Conservation (phyloP, 108 stramenopile species). For the Fragilaria crotonensis region DNA sequence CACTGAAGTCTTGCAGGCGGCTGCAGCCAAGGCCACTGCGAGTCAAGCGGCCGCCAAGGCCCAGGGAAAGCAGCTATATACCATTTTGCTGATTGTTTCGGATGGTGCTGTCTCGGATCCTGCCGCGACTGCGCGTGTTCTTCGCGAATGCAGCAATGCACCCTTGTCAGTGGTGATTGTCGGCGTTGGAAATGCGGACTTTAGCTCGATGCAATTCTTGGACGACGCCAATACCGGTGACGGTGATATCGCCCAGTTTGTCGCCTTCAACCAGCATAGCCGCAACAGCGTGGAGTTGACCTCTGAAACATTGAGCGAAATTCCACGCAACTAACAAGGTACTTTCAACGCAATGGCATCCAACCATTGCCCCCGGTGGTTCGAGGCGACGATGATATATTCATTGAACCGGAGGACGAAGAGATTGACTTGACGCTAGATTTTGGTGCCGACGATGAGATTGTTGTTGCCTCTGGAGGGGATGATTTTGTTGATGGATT, state of each 20-base stretch:
- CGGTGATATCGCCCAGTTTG: slow-evolving; percentile 77
- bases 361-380: neutral
- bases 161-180: slow-evolving; percentile 78
- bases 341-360: slow-evolving; percentile 12
- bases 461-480: slow-evolving; percentile 29
- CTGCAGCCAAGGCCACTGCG: slow-evolving; percentile 46
- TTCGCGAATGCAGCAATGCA: slow-evolving; percentile 36
- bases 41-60: slow-evolving; percentile 25
- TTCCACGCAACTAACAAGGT: slow-evolving; percentile 37
- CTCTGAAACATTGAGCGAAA: slow-evolving; percentile 32
- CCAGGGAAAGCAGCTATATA: slow-evolving; percentile 48
- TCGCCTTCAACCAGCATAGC: slow-evolving; percentile 42
- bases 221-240: slow-evolving; percentile 37
- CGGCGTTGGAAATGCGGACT: slow-evolving; percentile 75
- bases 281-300: slow-evolving; percentile 25
- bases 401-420: slow-evolving; percentile 9
- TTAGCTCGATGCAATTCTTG: slow-evolving; percentile 62
- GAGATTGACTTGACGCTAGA: slow-evolving; percentile 14
- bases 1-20: slow-evolving; percentile 65
- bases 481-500: slow-evolving; percentile 16
- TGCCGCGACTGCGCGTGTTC: slow-evolving; percentile 44
- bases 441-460: slow-evolving; percentile 24
- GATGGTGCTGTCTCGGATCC: slow-evolving; percentile 82
- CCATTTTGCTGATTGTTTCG: slow-evolving; percentile 78
- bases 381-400: neutral